Evolutionary conservation across 257 asterid species (phyloP).

Genomic region (Fraxinus quadrangulata): DNA sequence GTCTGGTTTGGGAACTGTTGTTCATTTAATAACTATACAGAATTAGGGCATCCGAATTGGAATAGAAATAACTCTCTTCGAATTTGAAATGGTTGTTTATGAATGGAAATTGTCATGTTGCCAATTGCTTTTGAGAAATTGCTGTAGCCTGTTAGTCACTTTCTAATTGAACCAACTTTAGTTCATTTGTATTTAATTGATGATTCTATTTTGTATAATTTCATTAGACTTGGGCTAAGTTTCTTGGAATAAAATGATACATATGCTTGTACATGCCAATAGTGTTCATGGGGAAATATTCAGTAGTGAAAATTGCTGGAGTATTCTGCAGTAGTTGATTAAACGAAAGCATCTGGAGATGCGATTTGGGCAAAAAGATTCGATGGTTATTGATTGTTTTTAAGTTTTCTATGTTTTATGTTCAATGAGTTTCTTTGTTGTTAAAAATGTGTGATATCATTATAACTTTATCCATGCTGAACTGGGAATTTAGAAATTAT

Average conservation of each 20-base stretch:
- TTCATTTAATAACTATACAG: background rate
- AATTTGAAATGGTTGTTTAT: background rate
- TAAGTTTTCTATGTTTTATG: background rate
- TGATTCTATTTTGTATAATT: background rate
- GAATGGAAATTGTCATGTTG: background rate
- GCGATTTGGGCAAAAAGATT: background rate
- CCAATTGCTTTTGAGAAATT: background rate
- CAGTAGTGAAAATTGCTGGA: background rate
- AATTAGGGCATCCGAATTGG: background rate
- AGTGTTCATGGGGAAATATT: background rate
- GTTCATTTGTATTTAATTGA: background rate
- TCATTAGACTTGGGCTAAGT: background rate
- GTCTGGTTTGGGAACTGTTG: background rate
- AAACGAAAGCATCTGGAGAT: background rate
- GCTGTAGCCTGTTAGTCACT: background rate
- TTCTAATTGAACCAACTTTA: background rate
- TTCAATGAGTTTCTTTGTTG: background rate
- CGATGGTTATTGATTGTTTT: background rate
- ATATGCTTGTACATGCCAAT: background rate
- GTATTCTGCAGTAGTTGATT: background rate
- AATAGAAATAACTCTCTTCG: background rate
- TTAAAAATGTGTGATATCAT: background rate
- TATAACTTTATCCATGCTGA: background rate
- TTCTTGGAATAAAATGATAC: background rate
- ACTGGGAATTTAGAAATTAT: constrained; percentile 7